Evolutionary conservation across 495 filamentous ascomycete genomes (phyloP), one percentile per base, ranked within the genome.

Genomic region (Parathielavia appendiculata): DNA sequence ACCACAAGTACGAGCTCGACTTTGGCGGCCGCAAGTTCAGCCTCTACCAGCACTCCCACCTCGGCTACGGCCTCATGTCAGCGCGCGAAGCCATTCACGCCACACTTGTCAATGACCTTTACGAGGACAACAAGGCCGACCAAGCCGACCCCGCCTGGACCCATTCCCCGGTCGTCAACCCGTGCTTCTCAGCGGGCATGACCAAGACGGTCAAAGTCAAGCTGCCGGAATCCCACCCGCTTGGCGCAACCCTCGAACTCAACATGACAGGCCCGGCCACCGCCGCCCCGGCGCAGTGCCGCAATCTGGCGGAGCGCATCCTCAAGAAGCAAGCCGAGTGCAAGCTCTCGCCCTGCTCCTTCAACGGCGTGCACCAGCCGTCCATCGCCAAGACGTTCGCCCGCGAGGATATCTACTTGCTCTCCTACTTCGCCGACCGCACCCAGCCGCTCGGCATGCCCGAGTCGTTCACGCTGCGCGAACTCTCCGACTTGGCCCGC

Each of bases 21-120:
- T 97, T 96, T 61, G 92, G 92, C 60, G 93, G 92, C 56, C 87
- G 90, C 55, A 74, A 92, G 41, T 97, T 97, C 70, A 81, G 85
- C 45, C 84, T 98, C n/a, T 98, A 98, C 77, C 93, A 98, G 75
- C 91, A 98, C 75, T 96, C 92, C 26, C 95, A 98, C 73, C 86
- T 98, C 51, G 92, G 92, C 53, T 97, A 97, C 67, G 93, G 93
- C 66, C 85, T 98, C 52, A 98, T 96, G 91, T 81, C 87, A 60
- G 93, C 93, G 26, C 90, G 93, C 53, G 83, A 95, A 32, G 79
- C 90, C 30, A 86, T 97, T 57, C 89, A 96, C 75, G 81, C 82
- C 55, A 74, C 75, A 10, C 76, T 97, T 46, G 70, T 92, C 40
- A 76, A 88, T 59, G 78, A 83, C 40, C 60, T 82, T 35, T 69